A percentile compares a stretch with the other conserved stretches of the same genome.
Conservation (phyloP, 148 eudicot species). For the Heliamphora exappendiculata region DNA sequence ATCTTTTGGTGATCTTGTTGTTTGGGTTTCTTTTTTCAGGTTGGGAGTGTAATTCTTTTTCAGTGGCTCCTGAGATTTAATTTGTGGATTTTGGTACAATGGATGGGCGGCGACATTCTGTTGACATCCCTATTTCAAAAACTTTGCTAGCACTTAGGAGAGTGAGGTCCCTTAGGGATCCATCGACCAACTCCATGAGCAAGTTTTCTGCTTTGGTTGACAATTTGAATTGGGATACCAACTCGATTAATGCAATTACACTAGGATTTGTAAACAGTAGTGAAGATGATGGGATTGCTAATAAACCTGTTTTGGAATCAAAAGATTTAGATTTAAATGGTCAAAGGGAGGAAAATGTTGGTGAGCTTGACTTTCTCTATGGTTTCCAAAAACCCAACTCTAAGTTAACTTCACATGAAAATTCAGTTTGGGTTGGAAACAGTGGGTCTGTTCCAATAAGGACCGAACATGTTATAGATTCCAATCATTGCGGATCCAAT, state of each 20-base stretch:
- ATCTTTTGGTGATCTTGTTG: background rate
- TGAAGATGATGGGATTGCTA: conserved; percentile 25
- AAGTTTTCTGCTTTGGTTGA: conserved; percentile 57
- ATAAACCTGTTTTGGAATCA: conserved; percentile 21
- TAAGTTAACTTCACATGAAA: conserved; percentile 15
- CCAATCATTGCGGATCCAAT: conserved; percentile 6
- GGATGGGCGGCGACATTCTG: conserved; percentile 92
- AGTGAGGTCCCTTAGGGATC: conserved; percentile 94
- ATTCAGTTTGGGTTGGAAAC: conserved; percentile 17
- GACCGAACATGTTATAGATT: conserved; percentile 10
- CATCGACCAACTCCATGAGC: conserved; percentile 79
- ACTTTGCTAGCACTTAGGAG: conserved; percentile 77
- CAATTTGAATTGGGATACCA: conserved; percentile 72
- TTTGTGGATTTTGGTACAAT: conserved; percentile 23
- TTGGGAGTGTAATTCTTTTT: conserved; percentile 7
- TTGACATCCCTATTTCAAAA: conserved; percentile 83
- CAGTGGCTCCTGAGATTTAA: conserved; percentile 3
- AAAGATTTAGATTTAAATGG: conserved; percentile 31
- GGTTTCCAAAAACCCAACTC: conserved; percentile 12
- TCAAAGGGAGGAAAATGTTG: conserved; percentile 32
- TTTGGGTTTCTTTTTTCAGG: conserved; percentile 18
- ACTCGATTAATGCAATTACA: conserved; percentile 64
- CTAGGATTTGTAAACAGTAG: conserved; percentile 49
- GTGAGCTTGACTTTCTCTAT: conserved; percentile 20
- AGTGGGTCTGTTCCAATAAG: conserved; percentile 12